Evolutionary conservation across 2,329 filamentous ascomycete species (phyloP), one percentile per base, ranked within the genome.

Genomic region (Bipolaris sorokiniana): DNA sequence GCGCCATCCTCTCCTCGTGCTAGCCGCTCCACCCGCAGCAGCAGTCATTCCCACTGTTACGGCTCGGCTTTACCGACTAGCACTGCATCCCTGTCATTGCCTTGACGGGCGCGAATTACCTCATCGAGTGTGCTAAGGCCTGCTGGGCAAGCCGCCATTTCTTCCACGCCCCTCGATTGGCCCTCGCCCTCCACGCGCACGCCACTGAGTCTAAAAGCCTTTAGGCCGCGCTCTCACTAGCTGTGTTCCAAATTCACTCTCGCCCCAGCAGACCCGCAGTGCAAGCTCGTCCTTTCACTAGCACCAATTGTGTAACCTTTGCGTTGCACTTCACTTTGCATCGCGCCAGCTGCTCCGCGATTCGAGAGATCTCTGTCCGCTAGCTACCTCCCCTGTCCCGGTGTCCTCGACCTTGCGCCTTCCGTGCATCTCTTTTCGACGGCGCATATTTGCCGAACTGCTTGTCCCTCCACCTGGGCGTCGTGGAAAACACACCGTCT

Each of bases 391-490:
- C 68, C 69, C 66, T 69, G 61, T 63, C 68, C 66, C 63, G 59
- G 62, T 66, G 64, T 60, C 60, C 64, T 72, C 66, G 66, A 73
- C 64, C 68, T 67, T 74, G 70, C 69, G 67, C 69, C 68, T 75
- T 72, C 67, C 66, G 72, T 73, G 71, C 70, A 75, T 76, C 72
- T 72, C 67, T 62, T 68, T 62, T 64, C 57, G 68, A 70, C 72
- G 71, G 73, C 70, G 72, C 68, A 68, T 70, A 75, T 73, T 71
- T 77, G 72, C 76, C 76, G 74, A 75, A 73, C 71, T 63, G 61
- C 70, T 67, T 71, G 70, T 76, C 69, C 38, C 66, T 70, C 72
- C 68, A 71, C 63, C 68, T 70, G 66, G 67, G 66, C 69, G 65
- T 65, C 48, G 63, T 74, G 69, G 72, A 72, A 74, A 74, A 48